Base-by-base conservation (phyloP, 2,329 filamentous ascomycete genomes). In the Apiospora koreana region DNA sequence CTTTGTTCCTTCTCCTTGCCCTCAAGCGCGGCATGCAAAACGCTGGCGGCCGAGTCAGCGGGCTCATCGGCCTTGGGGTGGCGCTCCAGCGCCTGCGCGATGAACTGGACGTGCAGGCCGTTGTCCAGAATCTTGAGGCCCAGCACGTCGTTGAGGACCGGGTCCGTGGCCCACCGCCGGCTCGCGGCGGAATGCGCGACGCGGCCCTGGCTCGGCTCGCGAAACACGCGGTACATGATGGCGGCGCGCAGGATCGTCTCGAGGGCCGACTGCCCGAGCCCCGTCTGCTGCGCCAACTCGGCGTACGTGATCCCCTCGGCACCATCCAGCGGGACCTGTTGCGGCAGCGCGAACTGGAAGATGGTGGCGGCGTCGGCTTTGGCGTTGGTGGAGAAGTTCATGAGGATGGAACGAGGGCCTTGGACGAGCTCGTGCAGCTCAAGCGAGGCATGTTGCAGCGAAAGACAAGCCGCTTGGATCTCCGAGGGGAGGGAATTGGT, bases 181-280 rank as follows among this genome's bases (percentile, higher is more conserved):
- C 67, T 75, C 71, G 42, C 73, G 70, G 72, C 74, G 71, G 65
- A 65, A 16, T 75, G 74, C 35, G 74, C 74, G 35, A 75, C 70
- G 68, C 72, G 73, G 68, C 74, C 72, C 46, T 71, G 72, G n/a
- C 69, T 72, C 0, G 74, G 74, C 54, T 74, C 74, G 58, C 74
- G 73, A 70, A 75, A 75, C 43, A 75, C 72, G 42, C 74, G 73
- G 67, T 75, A 73, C 25, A 73, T 71, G 69, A 75, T 73, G 42
- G 74, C 73, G 25, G 74, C 70, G 72, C 74, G 73, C 65, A 75
- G 68, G 4, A 75, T 65, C 9, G 64, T 65, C 38, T 43, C 71
- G 25, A 73, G 69, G 31, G 70, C 69, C 58, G 72, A 74, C 64
- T 72, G 73, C 41, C 69, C 71, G 65, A 75, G 70, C 23, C 73